A percentile compares a stretch with the other conserved stretches of the same genome.
These are phyloP conservation scores for Erysimum cheiri DNA, from an alignment of 441 rosid genomes.

Conservation along the genomic window DNA sequence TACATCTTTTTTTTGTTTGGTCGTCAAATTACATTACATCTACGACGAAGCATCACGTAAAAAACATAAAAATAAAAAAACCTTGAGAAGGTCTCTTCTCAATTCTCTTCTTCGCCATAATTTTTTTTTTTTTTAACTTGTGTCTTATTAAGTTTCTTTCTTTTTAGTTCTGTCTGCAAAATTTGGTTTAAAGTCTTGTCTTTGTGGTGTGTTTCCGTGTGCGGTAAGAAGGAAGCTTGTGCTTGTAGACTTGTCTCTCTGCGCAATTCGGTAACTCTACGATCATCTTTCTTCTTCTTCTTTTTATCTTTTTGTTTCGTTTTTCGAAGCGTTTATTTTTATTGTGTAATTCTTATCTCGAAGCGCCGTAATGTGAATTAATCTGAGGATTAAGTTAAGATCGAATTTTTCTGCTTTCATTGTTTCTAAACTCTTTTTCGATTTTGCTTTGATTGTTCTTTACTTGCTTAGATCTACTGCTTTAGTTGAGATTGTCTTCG, in stretches of 20 bases:
- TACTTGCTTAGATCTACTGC: conserved; percentile 49
- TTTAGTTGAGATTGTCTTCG: conserved; percentile 29
- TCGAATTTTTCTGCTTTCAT: conserved; percentile 42
- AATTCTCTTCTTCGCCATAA: conserved; percentile 34
- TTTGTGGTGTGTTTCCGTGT: conserved; percentile 41
- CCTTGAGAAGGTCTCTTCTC: conserved; percentile 19
- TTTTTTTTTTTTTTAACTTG: neutral
- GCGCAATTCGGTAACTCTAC: conserved; percentile 42
- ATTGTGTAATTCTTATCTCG: conserved; percentile 20
- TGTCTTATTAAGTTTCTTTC: conserved; percentile 35
- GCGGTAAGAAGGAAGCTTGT: conserved; percentile 45
- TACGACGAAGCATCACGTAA: neutral
- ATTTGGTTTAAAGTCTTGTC: conserved; percentile 34
- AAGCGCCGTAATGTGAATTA: conserved; percentile 42
- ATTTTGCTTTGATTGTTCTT: conserved; percentile 54
- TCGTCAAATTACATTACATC: neutral
- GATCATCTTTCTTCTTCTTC: conserved; percentile 25
- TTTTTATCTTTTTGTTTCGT: neutral
- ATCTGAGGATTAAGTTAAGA: conserved; percentile 39
- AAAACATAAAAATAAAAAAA: neutral
- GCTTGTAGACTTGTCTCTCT: conserved; percentile 40
- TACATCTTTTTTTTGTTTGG: no score
- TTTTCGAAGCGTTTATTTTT: conserved; percentile 15
- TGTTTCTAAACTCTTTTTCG: conserved; percentile 19
- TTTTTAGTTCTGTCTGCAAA: conserved; percentile 31